Base-by-base conservation (phyloP, 768 basidiomycete genomes). In the Suillus spraguei region DNA sequence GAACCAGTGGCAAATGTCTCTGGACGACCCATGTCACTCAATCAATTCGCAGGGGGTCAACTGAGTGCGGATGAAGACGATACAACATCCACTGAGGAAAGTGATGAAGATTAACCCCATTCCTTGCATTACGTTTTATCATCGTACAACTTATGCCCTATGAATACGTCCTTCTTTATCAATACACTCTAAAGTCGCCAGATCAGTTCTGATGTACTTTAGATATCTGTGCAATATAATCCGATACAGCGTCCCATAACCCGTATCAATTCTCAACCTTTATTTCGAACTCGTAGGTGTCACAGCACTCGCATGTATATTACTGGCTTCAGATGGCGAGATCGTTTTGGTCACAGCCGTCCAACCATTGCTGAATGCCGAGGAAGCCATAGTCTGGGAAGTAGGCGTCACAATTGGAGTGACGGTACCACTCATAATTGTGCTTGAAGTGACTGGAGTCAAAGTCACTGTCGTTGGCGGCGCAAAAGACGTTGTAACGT, bases 71-170 rank as follows among this genome's bases (percentile, higher is more conserved):
- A 80, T 39, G 81, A 84, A 35, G 83, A 85, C 59, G 84, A 83
- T 46, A 83, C 81, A 62, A 81, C 81, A 20, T 82, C 82, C 10
- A 86, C 84, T 65, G 78, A 85, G 33, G 84, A 86, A 3, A 84
- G 81, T 67, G 85, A 86, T 63, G 83, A 83, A 59, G 81, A 84
- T 65, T 84, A 69, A 70, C 35, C 38, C 5, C 33, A 50, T 59
- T 52, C 11, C 32, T 52, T 52, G 50, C 32, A 50, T 4, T 24
- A 24, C 5, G 10, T 39, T 39, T 17, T 52, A 52, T 53, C 32
- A 20, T 53, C 35, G 33, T 53, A 35, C 32, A n/a, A 24, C 14
- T 55, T 24, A n/a, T 38, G 5, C 10, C n/a, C 53, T 35, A 38
- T 38, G 22, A 24, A 53, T 53, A 53, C 24, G 28, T 50, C 47